Conservation (phyloP, 495 filamentous ascomycete genomes). For the Baudoinia panamericana region DNA sequence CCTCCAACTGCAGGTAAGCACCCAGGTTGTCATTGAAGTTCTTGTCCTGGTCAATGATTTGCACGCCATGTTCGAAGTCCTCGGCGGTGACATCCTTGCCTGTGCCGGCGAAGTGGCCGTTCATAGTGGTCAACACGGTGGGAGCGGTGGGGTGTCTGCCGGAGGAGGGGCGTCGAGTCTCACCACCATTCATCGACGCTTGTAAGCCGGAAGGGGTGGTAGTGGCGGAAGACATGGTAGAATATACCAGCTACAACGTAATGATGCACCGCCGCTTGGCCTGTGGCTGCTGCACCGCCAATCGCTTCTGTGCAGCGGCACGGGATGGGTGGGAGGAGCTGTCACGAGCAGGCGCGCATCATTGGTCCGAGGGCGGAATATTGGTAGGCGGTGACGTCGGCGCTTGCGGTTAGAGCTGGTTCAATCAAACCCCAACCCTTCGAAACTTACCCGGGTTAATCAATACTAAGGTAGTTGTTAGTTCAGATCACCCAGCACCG, state of each 20-base stretch:
- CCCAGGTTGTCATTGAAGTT: slow-evolving; percentile 79
- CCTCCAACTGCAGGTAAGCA: slow-evolving; percentile 64
- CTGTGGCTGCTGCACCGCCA: no score
- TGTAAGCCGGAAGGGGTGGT: no score
- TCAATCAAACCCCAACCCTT: no score
- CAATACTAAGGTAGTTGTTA: no score
- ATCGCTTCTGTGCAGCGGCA: not conserved
- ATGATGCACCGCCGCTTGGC: no score
- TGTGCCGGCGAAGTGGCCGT: slow-evolving; percentile 79
- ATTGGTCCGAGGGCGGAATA: no score
- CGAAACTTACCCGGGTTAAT: no score
- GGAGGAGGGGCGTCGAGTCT: not conserved
- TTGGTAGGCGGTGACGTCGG: no score
- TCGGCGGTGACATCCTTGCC: slow-evolving; percentile 52
- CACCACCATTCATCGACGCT: no score
- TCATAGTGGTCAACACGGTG: slow-evolving; percentile 56
- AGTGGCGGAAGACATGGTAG: no score
- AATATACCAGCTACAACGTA: not conserved
- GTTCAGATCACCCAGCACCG: no score
- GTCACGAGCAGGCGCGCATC: slow-evolving; percentile 2
- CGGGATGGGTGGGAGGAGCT: not conserved
- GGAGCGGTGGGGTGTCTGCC: slow-evolving; percentile 32
- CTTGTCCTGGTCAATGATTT: slow-evolving; percentile 93
- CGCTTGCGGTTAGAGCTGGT: no score
- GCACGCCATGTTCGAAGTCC: slow-evolving; percentile 82